phyloP scores from a whole-genome alignment of 768 basidiomycete genomes.

The Lactarius sp. region DNA sequence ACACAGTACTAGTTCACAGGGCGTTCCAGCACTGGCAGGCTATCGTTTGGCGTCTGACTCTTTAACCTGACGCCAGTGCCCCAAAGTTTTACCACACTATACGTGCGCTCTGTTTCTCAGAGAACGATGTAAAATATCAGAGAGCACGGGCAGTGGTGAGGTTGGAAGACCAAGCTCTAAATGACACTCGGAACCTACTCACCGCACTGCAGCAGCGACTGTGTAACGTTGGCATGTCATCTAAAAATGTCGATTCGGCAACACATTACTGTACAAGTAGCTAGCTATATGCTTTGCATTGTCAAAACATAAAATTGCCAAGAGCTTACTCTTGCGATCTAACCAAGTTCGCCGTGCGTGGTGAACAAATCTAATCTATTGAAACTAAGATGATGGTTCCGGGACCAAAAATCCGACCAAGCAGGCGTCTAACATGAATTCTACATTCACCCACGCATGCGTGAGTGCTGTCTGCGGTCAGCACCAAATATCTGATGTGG shows the following conservation, averaged over 20 bases:
- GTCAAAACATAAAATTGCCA: not conserved
- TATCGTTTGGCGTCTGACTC: no score
- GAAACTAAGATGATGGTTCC: slow-evolving; percentile 44
- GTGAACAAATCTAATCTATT: not conserved
- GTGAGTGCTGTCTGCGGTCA: slow-evolving; percentile 58
- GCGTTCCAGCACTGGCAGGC: no score
- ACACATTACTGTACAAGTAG: not conserved
- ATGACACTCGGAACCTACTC: not conserved
- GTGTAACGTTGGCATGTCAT: not conserved
- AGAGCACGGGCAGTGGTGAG: no score
- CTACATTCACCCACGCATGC: slow-evolving; percentile 96
- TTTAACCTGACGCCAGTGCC: no score
- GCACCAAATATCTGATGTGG: not conserved
- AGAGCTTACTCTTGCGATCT: not conserved
- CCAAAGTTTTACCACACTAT: no score
- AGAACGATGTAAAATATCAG: no score
- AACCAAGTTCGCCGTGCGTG: not conserved
- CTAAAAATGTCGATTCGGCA: not conserved
- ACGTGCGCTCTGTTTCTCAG: no score
- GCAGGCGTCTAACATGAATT: slow-evolving; percentile 92
- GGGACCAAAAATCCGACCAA: slow-evolving; percentile 85
- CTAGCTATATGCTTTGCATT: not conserved
- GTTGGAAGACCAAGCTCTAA: no score
- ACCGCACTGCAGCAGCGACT: not conserved
- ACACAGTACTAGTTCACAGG: no score